These are phyloP conservation scores for Saccharomycopsis hybrid DNA, from an alignment of 1,139 yeast genomes.

Conservation along the genomic window DNA sequence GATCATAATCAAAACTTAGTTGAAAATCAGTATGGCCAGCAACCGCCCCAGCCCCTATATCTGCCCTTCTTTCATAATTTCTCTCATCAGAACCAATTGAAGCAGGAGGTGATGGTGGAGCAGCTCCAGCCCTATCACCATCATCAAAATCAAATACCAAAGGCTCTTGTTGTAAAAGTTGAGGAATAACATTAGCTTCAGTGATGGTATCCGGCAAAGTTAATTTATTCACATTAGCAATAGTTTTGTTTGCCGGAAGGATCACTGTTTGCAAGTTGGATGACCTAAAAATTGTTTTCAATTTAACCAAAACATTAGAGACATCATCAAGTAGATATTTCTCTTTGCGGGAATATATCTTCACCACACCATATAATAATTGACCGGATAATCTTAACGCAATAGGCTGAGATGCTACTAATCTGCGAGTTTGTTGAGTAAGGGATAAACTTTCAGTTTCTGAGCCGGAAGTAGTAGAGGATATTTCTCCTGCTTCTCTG, in stretches of 20 bases:
- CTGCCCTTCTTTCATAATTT: background rate
- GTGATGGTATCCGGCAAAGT: slow-evolving; percentile 75
- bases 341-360: slow-evolving; percentile 83
- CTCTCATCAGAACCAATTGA: background rate
- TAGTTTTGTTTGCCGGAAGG: slow-evolving; percentile 44
- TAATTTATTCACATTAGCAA: slow-evolving; percentile 49
- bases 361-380: slow-evolving; percentile 77
- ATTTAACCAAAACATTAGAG: slow-evolving; percentile 63
- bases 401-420: slow-evolving; percentile 34
- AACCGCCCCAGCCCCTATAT: slow-evolving; percentile 3
- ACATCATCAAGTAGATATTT: slow-evolving; percentile 81
- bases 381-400: slow-evolving; percentile 87
- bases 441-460: background rate
- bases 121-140: slow-evolving; percentile 10
- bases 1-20: slow-evolving; percentile 21
- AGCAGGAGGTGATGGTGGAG: background rate
- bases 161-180: slow-evolving; percentile 56
- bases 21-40: slow-evolving; percentile 17
- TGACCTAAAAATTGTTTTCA: slow-evolving; percentile 65
- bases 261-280: slow-evolving; percentile 34
- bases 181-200: slow-evolving; percentile 43
- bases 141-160: slow-evolving; percentile 35
- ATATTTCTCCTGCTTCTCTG: slow-evolving; percentile 17
- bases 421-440: background rate
- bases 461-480: background rate